Base-by-base conservation (phyloP, 176 grass and related monocot species). In the Elymus sibiricus region DNA sequence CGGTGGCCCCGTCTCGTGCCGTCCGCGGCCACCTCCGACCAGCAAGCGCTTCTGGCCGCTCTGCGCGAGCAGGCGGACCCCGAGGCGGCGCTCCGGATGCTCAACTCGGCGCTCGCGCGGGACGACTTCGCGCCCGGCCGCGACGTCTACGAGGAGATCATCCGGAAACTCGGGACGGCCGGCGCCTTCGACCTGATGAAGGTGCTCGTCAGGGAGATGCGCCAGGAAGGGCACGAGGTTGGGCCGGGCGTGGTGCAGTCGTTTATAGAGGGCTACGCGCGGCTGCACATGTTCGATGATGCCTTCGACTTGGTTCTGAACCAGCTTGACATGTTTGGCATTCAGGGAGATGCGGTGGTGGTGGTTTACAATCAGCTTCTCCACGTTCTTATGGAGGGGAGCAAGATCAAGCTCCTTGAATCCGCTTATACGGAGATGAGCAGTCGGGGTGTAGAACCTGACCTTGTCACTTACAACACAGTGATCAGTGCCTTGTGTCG, bases 381-480 rank as follows among this genome's bases (percentile, higher is more conserved):
- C 62, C 82, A 67, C 89, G 78, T 77, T 39, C 86, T 98, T 2
- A 86, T 89, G 14, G 85, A 98, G 34, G 93, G 84, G 65, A 92
- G 43, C 60, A 95, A 79, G 87, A 83, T 98, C 42, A 95, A 95
- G 77, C 83, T 98, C 24, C 81, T 95, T 27, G 95, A 98, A 26
- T 81, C 53, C 0, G 89, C 87, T 76, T 98, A 93, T 32, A 47
- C 28, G 17, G 86, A 92, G 83, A 98, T 98, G 93, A 4, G 19
- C 9, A 74, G 11, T 6, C 74, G 85, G 25, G 93, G 91, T 7
- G 77, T 93, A 28, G 25, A 68, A 29, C 85, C 87, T 38, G 79
- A 92, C 79, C 86, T 92, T 61, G 84, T 72, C 77, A 95, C 91
- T 40, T 93, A 94, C 86, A 95, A 89, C 62, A 89, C 92, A 5